These are phyloP conservation scores for Paraphoma sp. DNA, from an alignment of 2,329 filamentous ascomycete species.

Conservation along the genomic window DNA sequence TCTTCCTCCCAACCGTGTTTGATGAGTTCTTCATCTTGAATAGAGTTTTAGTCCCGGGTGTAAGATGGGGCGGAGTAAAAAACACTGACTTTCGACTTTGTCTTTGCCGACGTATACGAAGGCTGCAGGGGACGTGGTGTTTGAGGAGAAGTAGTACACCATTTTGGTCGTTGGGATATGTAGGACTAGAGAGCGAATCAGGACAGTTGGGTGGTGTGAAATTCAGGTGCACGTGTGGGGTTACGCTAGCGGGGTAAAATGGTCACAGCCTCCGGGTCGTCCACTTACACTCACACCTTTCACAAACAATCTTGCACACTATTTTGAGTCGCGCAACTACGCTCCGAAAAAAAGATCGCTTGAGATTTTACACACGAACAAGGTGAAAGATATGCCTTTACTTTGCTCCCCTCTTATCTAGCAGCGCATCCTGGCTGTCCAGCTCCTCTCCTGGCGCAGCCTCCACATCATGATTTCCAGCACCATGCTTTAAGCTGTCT, in stretches of 20 bases:
- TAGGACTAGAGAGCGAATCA: not conserved
- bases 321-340: not conserved
- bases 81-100: conserved; percentile 89
- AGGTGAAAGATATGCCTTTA: conserved; percentile 5
- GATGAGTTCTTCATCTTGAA: conserved; percentile 93
- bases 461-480: conserved; percentile 26
- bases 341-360: too few species aligned
- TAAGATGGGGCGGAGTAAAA: not conserved
- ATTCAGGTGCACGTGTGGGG: conserved; percentile 37
- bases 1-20: conserved; percentile 94
- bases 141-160: conserved; percentile 97
- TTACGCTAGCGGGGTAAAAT: conserved; percentile 29
- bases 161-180: conserved; percentile 55
- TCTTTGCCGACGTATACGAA: conserved; percentile 98
- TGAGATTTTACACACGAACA: not conserved
- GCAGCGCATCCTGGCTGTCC: conserved; percentile 28
- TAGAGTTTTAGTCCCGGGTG: not conserved
- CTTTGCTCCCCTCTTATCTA: conserved; percentile 30
- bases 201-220: conserved; percentile 21
- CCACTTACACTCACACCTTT: not conserved
- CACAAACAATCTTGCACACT: not conserved
- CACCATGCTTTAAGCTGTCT: conserved; percentile 19
- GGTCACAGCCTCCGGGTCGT: conserved; percentile 8
- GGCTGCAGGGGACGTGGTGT: conserved; percentile 78
- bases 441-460: conserved; percentile 36